These are phyloP conservation scores for Talaromyces piceae DNA, from an alignment of 2,329 filamentous ascomycete species.

Conservation along the genomic window DNA sequence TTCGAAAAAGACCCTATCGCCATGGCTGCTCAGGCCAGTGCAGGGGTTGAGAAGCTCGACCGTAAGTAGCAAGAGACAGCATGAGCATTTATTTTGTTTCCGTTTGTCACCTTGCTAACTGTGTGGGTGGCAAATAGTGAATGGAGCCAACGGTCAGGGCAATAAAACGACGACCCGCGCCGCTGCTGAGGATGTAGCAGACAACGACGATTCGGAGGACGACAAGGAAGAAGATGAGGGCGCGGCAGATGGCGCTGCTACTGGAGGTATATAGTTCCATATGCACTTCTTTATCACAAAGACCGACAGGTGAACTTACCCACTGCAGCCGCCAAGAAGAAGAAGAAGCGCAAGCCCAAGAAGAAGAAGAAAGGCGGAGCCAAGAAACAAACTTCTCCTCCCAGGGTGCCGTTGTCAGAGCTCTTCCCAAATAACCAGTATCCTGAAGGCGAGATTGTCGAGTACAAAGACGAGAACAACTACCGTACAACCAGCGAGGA, in stretches of 20 bases:
- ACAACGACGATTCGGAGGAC: constrained; percentile 50
- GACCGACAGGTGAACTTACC: neutral
- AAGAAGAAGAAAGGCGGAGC: constrained; percentile 57
- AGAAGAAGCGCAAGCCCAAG: constrained; percentile 78
- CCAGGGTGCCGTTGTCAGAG: constrained; percentile 63
- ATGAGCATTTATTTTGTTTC: neutral
- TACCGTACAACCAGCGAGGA: constrained; percentile 78
- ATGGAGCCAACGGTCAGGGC: constrained; percentile 30
- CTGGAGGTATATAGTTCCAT: constrained; percentile 25
- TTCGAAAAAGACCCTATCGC: too few species aligned
- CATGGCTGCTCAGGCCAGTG: constrained; percentile 37
- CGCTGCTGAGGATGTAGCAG: constrained; percentile 39
- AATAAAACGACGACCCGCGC: constrained; percentile 23
- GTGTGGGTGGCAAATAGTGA: constrained; percentile 23
- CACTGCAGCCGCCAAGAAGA: constrained; percentile 47
- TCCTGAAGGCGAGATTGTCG: constrained; percentile 69
- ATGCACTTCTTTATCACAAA: neutral
- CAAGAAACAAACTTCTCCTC: constrained; percentile 68
- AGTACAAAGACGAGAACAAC: constrained; percentile 69
- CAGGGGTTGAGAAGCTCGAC: constrained; percentile 35
- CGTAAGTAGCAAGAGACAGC: constrained; percentile 19
- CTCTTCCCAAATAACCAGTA: constrained; percentile 67
- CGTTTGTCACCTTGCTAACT: neutral
- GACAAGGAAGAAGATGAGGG: constrained; percentile 43
- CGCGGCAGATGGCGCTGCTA: constrained; percentile 30